Evolutionary conservation across 352 stramenopile genomes (phyloP).

Genomic region (Nothophytophthora sp.): DNA sequence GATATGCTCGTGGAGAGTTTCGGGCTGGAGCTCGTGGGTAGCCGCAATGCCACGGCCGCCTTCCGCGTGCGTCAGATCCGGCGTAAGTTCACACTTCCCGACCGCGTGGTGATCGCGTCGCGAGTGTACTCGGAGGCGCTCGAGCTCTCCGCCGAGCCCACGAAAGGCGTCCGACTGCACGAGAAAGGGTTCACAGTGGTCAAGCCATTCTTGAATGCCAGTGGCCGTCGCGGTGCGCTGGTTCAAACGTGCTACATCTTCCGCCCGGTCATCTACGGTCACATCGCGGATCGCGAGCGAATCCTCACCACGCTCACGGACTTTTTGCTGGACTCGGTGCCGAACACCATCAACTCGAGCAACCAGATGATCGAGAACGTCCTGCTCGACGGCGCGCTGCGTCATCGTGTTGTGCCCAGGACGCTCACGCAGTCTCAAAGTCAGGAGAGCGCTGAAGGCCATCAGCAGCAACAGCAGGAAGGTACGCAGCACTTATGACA

Average conservation of each 20-base stretch:
- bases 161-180: constrained; percentile 54
- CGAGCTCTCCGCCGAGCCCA: constrained; percentile 48
- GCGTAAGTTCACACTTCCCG: constrained; percentile 47
- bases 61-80: constrained; percentile 60
- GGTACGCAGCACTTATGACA: constrained; percentile 17
- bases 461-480: constrained; percentile 10
- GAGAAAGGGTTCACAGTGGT: constrained; percentile 70
- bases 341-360: constrained; percentile 59
- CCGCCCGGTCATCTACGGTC: constrained; percentile 61
- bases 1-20: constrained; percentile 62
- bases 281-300: constrained; percentile 59
- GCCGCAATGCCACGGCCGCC: constrained; percentile 44
- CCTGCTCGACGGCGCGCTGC: constrained; percentile 44
- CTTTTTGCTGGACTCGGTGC: constrained; percentile 67
- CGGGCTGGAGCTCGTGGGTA: constrained; percentile 47
- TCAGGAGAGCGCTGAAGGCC: constrained; percentile 11
- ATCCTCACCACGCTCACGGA: constrained; percentile 65
- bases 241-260: constrained; percentile 78
- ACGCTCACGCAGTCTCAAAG: constrained; percentile 12
- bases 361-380: constrained; percentile 79
- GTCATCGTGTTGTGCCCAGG: constrained; percentile 12
- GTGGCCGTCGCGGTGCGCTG: constrained; percentile 41
- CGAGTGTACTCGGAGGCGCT: constrained; percentile 51
- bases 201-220: constrained; percentile 39
- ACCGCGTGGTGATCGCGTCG: constrained; percentile 66